Conservation (phyloP, 2,329 filamentous ascomycete genomes). For the Lasiodiplodia sp. region DNA sequence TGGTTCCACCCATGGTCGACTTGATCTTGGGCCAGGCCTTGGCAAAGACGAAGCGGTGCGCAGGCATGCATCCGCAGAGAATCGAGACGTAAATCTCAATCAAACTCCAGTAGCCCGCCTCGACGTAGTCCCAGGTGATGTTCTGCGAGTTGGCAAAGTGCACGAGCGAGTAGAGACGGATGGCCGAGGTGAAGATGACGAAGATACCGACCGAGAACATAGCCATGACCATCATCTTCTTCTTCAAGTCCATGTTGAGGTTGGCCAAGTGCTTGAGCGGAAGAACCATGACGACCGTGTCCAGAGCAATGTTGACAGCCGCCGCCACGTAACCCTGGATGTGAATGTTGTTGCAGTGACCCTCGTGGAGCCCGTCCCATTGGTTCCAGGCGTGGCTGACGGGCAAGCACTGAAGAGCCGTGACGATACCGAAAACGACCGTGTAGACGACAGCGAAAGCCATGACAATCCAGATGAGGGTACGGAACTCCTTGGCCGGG, state of each 20-base stretch:
- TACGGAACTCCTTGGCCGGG: slow-evolving; percentile 39
- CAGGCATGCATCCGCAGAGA: slow-evolving; percentile 53
- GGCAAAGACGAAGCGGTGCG: slow-evolving; percentile 35
- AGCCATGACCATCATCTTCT: slow-evolving; percentile 45
- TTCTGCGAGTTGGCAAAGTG: slow-evolving; percentile 52
- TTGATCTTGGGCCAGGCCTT: slow-evolving; percentile 30
- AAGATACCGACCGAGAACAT: slow-evolving; percentile 50
- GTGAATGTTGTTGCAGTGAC: slow-evolving; percentile 44
- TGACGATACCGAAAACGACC: slow-evolving; percentile 33
- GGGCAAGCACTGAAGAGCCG: slow-evolving; percentile 36
- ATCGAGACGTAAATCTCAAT: slow-evolving; percentile 50
- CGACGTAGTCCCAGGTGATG: slow-evolving; percentile 51
- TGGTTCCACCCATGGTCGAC: slow-evolving; percentile 11
- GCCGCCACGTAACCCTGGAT: slow-evolving; percentile 42
- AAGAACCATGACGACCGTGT: slow-evolving; percentile 40
- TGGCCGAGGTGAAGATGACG: slow-evolving; percentile 50
- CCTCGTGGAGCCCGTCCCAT: slow-evolving; percentile 38
- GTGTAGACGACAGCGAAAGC: slow-evolving; percentile 39
- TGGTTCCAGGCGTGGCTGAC: slow-evolving; percentile 36
- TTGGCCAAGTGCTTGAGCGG: slow-evolving; percentile 42
- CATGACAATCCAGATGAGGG: slow-evolving; percentile 38
- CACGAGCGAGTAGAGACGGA: slow-evolving; percentile 54
- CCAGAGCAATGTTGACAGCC: slow-evolving; percentile 44
- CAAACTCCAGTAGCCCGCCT: slow-evolving; percentile 50
- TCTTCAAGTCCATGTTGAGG: slow-evolving; percentile 42